These are phyloP conservation scores for Lycium barbarum DNA, from an alignment of 257 asterid species.

Conservation along the genomic window DNA sequence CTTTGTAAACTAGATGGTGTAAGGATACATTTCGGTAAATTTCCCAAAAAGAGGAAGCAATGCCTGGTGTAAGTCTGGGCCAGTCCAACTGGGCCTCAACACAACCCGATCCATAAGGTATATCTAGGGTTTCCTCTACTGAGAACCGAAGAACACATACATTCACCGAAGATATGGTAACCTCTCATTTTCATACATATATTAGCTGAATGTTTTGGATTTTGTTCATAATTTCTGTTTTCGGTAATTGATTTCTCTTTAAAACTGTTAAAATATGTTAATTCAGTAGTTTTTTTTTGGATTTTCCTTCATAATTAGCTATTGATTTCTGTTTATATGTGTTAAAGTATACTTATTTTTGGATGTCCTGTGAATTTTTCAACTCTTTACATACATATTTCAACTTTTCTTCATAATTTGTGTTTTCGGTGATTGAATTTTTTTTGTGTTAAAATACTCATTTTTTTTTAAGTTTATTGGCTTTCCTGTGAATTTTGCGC, in stretches of 20 bases:
- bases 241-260: no score
- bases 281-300: background rate
- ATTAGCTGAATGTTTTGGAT: background rate
- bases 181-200: background rate
- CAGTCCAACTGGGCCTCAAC: background rate
- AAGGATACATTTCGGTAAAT: no score
- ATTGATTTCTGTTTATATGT: no score
- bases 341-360: background rate
- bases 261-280: no score
- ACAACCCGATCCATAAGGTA: background rate
- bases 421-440: background rate
- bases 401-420: background rate
- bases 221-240: background rate
- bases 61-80: background rate
- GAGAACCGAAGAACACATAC: background rate
- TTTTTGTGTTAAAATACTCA: background rate
- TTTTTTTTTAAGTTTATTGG: no score
- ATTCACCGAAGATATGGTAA: background rate
- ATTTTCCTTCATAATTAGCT: background rate
- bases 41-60: background rate
- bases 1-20: no score
- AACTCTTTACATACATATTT: no score
- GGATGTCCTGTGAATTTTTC: no score
- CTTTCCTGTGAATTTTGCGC: no score
- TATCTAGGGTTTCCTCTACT: background rate